A percentile compares a stretch with the other conserved stretches of the same genome.
phyloP scores from a whole-genome alignment of 164 flowering plant genomes.

The Nymphaea thermarum region DNA sequence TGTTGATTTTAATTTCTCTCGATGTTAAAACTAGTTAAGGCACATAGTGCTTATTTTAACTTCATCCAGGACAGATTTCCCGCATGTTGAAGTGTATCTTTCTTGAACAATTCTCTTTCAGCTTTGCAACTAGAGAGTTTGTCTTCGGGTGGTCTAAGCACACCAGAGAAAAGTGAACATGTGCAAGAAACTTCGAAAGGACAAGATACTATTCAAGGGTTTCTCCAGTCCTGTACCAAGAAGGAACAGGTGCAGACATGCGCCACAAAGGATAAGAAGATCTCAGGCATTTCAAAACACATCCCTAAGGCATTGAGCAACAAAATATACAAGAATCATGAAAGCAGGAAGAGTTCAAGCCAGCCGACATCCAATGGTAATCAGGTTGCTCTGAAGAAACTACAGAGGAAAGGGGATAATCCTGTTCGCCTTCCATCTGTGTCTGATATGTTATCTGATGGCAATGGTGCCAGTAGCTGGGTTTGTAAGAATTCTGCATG shows the following conservation, averaged over 20 bases:
- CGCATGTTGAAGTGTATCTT: not conserved
- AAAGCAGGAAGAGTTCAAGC: constrained; percentile 34
- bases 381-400: constrained; percentile 42
- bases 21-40: too few species aligned
- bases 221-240: constrained; percentile 37
- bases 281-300: constrained; percentile 29
- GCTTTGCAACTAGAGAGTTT: constrained; percentile 46
- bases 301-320: constrained; percentile 23
- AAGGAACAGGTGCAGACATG: constrained; percentile 36
- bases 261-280: constrained; percentile 40
- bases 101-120: constrained; percentile 7
- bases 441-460: constrained; percentile 35
- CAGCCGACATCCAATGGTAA: constrained; percentile 14
- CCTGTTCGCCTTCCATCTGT: constrained; percentile 39
- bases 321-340: constrained; percentile 50
- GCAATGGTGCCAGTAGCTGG: constrained; percentile 45
- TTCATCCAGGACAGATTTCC: not conserved
- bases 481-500: constrained; percentile 95
- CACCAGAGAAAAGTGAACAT: constrained; percentile 48
- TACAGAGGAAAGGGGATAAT: constrained; percentile 62
- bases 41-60: too few species aligned
- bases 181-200: constrained; percentile 46
- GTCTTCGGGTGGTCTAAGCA: constrained; percentile 62
- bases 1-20: too few species aligned
- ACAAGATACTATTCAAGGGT: constrained; percentile 44